Conservation (phyloP, 345 rosid species). For the Balakata baccata region DNA sequence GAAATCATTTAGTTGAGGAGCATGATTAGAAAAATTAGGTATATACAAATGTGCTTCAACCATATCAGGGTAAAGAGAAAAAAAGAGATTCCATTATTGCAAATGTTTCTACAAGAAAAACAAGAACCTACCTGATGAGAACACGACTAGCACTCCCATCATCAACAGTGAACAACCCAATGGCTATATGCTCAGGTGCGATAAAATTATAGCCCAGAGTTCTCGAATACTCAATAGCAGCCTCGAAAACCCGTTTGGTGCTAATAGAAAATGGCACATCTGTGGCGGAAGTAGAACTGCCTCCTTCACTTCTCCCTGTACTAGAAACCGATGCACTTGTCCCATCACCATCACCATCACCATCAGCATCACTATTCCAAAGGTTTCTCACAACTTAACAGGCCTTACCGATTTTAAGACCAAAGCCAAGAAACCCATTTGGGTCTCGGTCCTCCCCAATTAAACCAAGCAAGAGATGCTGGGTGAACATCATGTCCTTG, state of each 20-base stretch:
- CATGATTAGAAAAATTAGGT: slow-evolving; percentile 1
- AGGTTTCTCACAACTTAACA: slow-evolving; percentile 64
- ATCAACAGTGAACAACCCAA: slow-evolving; percentile 84
- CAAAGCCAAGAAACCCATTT: slow-evolving; percentile 76
- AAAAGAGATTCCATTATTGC: neutral
- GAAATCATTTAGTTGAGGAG: slow-evolving; percentile 19
- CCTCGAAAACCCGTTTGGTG: slow-evolving; percentile 88
- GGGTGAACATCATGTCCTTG: slow-evolving; percentile 74
- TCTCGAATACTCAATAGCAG: slow-evolving; percentile 90
- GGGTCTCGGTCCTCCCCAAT: slow-evolving; percentile 78
- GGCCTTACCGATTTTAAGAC: slow-evolving; percentile 59
- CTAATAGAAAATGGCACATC: slow-evolving; percentile 73
- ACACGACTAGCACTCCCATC: slow-evolving; percentile 83
- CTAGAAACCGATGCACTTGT: slow-evolving; percentile 19
- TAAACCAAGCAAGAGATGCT: slow-evolving; percentile 76
- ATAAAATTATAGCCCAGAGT: slow-evolving; percentile 77
- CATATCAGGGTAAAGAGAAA: neutral
- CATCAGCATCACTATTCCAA: slow-evolving; percentile 40
- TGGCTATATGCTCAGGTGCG: slow-evolving; percentile 87
- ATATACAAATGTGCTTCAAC: neutral
- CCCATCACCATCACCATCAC: slow-evolving; percentile 12
- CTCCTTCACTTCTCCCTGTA: no score
- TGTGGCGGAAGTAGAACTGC: slow-evolving; percentile 12
- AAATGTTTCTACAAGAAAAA: no score
- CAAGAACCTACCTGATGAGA: slow-evolving; percentile 54